Base-by-base conservation (phyloP, 2,329 filamentous ascomycete species). In the Aspergillus pseudotamarii region DNA sequence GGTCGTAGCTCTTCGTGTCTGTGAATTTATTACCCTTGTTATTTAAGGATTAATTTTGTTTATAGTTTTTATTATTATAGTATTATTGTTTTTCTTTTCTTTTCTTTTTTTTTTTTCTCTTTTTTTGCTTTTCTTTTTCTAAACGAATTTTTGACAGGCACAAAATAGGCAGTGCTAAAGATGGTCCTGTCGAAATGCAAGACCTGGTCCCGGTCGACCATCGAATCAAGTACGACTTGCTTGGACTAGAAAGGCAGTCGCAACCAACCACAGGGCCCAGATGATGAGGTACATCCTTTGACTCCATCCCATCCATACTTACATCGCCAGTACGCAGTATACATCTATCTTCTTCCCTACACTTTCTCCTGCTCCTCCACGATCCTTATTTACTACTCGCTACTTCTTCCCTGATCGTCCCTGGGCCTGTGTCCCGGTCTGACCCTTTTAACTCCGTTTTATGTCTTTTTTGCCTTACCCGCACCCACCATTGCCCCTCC, bases 401-500 rank as follows among this genome's bases (percentile, higher is more conserved):
- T 66, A 46, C 51, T 46, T 46, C 51, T 46, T 55, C 59, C 58
- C 60, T 69, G 68, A 68, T 68, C 67, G 57, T 67, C 64, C 63
- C 65, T 69, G 69, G 65, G 65, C 61, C 59, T 65, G 62, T 58
- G 61, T 57, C 63, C 64, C 61, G 59, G 62, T 48, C 66, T 66
- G 64, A 59, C 64, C 65, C 50, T 60, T 64, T 63, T 59, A 63
- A 63, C 58, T 66, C 61, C 60, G 54, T 59, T 60, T 57, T 26
- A 41, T 60, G 36, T 46, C 23, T 54, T 54, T 53, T 68, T 69
- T 73, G 68, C 72, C 68, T 73, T 69, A 70, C 66, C 69, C 68
- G 71, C 72, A 41, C 43, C 46, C 57, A 21, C 55, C 57, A 60
- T 48, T 59, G 53, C 56, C 60, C 58, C 38, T 58, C 62, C 45